Evolutionary conservation across 257 asterid species (phyloP).

Genomic region (Henckelia pumila): DNA sequence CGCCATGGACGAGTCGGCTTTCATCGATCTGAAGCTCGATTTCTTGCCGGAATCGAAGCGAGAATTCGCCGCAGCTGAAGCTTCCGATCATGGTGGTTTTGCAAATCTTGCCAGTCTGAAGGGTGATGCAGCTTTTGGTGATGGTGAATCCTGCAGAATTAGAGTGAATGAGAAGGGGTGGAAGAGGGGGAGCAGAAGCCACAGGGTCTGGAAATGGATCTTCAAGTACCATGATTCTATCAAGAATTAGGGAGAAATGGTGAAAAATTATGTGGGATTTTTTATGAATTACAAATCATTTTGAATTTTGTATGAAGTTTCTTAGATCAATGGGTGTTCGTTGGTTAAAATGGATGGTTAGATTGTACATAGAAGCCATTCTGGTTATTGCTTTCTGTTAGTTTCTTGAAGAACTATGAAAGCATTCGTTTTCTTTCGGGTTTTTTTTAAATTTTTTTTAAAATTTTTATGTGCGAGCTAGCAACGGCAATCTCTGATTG

Average conservation of each 20-base stretch:
- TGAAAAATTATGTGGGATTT: neutral
- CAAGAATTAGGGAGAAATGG: slow-evolving; percentile 33
- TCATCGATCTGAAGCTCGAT: slow-evolving; percentile 77
- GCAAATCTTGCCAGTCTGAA: too few species aligned
- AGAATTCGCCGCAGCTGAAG: slow-evolving; percentile 30
- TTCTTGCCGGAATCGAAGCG: slow-evolving; percentile 40
- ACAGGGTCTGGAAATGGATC: slow-evolving; percentile 86
- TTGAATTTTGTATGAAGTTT: neutral
- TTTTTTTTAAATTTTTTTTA: too few species aligned
- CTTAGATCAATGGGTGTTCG: neutral
- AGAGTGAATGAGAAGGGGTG: slow-evolving; percentile 40
- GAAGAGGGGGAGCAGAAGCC: slow-evolving; percentile 47
- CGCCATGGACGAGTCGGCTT: slow-evolving; percentile 81
- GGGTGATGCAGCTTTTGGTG: neutral
- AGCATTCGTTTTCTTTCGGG: too few species aligned
- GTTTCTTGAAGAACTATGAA: slow-evolving; percentile 19
- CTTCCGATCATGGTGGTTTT: slow-evolving; percentile 35
- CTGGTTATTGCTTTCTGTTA: neutral
- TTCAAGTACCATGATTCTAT: slow-evolving; percentile 54
- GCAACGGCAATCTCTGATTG: too few species aligned
- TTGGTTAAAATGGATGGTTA: neutral
- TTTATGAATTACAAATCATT: neutral
- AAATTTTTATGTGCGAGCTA: too few species aligned
- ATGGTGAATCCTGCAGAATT: slow-evolving; percentile 48
- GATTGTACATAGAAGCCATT: slow-evolving; percentile 24